Base-by-base conservation (phyloP, 176 grass and related monocot genomes). In the Saccharum spontaneum region DNA sequence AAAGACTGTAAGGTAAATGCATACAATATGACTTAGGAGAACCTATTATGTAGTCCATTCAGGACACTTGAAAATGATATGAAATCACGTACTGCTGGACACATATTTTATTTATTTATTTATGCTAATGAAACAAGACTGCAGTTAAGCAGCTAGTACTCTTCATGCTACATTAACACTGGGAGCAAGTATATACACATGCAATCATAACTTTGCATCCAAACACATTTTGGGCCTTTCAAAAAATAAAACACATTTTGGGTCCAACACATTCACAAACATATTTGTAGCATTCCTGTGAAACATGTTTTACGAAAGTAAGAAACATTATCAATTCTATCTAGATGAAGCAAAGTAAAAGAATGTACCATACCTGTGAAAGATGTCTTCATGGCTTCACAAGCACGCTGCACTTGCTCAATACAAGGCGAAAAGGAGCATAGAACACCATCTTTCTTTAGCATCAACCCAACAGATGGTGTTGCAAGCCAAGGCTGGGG, bases 351-450 rank as follows among this genome's bases (percentile, higher is more conserved):
- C 13, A 82, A 50, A 31, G 20, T 71, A 55, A 60, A 5, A 61
- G 20, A 46, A 55, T 30, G 57, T n/a, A 83, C 31, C 17, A 2
- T 73, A 98, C 96, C 96, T 90, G 96, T 95, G 87, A 95, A 98
- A 63, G 18, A 84, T n/a, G 81, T 78, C 55, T 15, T 82, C 65
- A 98, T 82, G 73, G 86, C 83, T 77, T 92, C 89, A 11, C 91
- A 98, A 26, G 93, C 84, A 24, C 83, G 80, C 86, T 98, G 91
- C 70, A 95, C 96, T 94, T 98, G 96, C 41, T 98, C 96, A 45
- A 98, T 95, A 84, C 93, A 98, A 80, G 96, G 96, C 60, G 96
- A 98, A 61, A 98, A 98, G n/a, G 96, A 98, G 75, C 93, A 98
- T 34, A 95, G 67, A 71, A 98, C 82, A 7, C 86, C 91, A 41